A percentile compares a stretch with the other conserved stretches of the same genome.
Conservation (phyloP, 192 early-diverging fungal genomes). For the Mortierella antarctica region DNA sequence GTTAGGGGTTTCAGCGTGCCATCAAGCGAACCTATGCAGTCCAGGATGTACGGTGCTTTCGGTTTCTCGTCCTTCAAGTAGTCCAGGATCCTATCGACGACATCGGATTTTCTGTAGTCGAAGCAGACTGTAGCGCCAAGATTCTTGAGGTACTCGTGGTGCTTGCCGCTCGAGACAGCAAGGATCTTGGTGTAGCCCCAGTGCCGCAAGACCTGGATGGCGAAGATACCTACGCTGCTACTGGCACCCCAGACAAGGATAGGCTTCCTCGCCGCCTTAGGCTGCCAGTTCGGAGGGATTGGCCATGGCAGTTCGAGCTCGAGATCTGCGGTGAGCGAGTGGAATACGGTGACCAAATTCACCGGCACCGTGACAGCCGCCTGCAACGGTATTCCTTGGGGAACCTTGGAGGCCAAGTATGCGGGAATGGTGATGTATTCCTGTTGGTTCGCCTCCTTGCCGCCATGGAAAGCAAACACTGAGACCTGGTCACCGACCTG, state of each 20-base stretch:
- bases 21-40: conserved; percentile 22
- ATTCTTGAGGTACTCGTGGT: conserved; percentile 17
- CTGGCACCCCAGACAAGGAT: conserved; percentile 23
- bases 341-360: conserved; percentile 23
- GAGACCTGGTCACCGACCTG: conserved; percentile 16
- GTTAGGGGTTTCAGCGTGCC: conserved; percentile 16
- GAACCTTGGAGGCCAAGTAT: conserved; percentile 20
- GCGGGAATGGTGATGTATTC: conserved; percentile 23
- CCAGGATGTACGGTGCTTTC: conserved; percentile 17
- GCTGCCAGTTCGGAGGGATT: conserved; percentile 15
- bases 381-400: conserved; percentile 8
- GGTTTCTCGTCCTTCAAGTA: conserved; percentile 15
- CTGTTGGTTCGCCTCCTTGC: conserved; percentile 23
- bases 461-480: conserved; percentile 20
- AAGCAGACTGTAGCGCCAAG: conserved; percentile 24
- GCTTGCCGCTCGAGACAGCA: conserved; percentile 9
- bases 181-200: conserved; percentile 18
- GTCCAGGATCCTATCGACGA: conserved; percentile 12
- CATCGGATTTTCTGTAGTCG: conserved; percentile 16
- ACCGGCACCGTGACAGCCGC: conserved; percentile 23
- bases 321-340: conserved; percentile 19
- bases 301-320: conserved; percentile 23
- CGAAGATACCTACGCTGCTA: conserved; percentile 24
- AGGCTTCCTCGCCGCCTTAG: conserved; percentile 10
- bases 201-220: conserved; percentile 27